Base-by-base conservation (phyloP, 495 filamentous ascomycete species). In the Cetradonia linearis region DNA sequence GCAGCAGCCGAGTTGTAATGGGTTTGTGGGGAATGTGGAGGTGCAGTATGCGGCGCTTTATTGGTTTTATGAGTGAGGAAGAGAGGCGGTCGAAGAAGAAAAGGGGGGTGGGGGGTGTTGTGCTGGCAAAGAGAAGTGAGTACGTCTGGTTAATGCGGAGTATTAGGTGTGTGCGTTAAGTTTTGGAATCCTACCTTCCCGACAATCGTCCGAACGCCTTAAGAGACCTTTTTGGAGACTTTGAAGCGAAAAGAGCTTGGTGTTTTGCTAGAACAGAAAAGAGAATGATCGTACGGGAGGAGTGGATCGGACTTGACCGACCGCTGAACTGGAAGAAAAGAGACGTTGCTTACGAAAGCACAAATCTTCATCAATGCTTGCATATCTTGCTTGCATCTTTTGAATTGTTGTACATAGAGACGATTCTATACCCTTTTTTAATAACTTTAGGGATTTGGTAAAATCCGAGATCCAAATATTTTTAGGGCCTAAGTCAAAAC, bases 21-120 rank as follows among this genome's bases (percentile, higher is more conserved):
- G 71, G 5, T 67, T 63, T 1, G 73, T 72, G 0, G 64, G 62
- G 11, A 67, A 70, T 1, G 67, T 77, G 33, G 68, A 76, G 65
- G 77, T 88, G 5, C 76, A 81, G 13, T 91, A 89, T 70, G 72
- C 84, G 0, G 80, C 86, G 0, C 79, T 81, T 68, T 91, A 91
- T 69, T 88, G 82, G 83, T 82, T 89, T 59, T 88, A 82, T 66
- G 74, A 72, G 36, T 73, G 54, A 70, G 16, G 8, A 13, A 7
- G 48, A 9, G 11, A 13, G 30, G 50, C 14, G 9, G 7, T 34
- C 11, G n/a, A n/a, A 36, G 50, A 10, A 20, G 20, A 23, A 5
- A 10, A 10, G 20, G n/a, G 25, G 42, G 13, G 42, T 20, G 25
- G 9, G 42, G 20, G 20, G 5, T 46, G 42, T 8, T n/a, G 8